phyloP scores from a whole-genome alignment of 768 basidiomycete species.

The Termitomyces sp. region DNA sequence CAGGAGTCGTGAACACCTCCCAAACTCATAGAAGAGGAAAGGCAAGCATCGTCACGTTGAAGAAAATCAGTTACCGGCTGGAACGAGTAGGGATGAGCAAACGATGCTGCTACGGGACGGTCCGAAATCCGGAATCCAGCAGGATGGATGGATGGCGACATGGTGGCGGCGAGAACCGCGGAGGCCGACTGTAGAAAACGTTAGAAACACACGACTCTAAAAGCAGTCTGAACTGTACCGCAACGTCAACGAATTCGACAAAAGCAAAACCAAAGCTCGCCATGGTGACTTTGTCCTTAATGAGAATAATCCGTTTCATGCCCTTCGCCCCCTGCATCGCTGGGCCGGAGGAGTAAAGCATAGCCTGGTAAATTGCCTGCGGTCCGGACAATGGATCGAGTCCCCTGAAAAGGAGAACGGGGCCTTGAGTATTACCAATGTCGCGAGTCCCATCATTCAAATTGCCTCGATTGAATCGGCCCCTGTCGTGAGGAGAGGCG shows the following conservation, averaged over 20 bases:
- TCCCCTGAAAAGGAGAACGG: conserved; percentile 86
- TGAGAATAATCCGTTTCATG: conserved; percentile 82
- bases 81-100: conserved; percentile 89
- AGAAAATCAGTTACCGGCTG: conserved; percentile 73
- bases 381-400: conserved; percentile 85
- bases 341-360: conserved; percentile 77
- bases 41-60: conserved; percentile 71
- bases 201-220: conserved; percentile 2
- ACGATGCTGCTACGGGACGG: conserved; percentile 85
- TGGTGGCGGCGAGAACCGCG: conserved; percentile 74
- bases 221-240: conserved; percentile 43
- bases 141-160: conserved; percentile 85
- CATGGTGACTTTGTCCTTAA: conserved; percentile 84
- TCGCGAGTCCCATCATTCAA: conserved; percentile 94
- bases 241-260: conserved; percentile 82
- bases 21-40: conserved; percentile 59
- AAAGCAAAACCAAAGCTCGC: conserved; percentile 94
- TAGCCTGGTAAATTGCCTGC: conserved; percentile 80
- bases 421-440: conserved; percentile 80
- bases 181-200: conserved; percentile 62
- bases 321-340: conserved; percentile 78
- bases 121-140: conserved; percentile 92
- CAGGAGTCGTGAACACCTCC: conserved; percentile 71
- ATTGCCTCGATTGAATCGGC: conserved; percentile 53
- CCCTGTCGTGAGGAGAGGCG: conserved; percentile 65